Evolutionary conservation across 768 basidiomycete species (phyloP), one percentile per base, ranked within the genome.

Genomic region (Boletus pseudo-olivaceus): DNA sequence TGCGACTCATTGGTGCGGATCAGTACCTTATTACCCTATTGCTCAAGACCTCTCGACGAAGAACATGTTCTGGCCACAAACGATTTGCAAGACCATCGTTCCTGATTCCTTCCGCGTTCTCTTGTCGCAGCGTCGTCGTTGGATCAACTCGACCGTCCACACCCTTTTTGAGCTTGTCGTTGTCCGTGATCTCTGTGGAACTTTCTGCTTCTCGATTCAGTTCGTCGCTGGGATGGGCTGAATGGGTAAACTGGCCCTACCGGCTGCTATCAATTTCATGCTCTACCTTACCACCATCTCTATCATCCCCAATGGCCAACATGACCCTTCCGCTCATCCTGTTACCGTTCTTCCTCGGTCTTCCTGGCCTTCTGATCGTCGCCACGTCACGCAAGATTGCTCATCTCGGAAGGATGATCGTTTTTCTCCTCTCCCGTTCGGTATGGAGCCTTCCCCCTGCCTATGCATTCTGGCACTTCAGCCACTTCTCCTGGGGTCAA

Each of bases 181-280:
- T 47, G 96, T 99, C 26, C 85, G 95, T 23, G 97, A 99, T 71
- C 83, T 98, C n/a, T 98, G 96, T 62, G 97, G 97, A 43, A 98
- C 95, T 3, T 99, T 98, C 86, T 99, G 97, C 77, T 98, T 99
- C 83, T 95, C 93, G 11, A 98, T 98, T 96, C 96, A 97, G 77
- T 98, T 98, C 67, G 93, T 98, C 61, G 93, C 96, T 35, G 95
- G 90, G 68, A 99, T 99, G 95, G 96, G 98, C 69, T 78, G 98
- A 58, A 85, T 90, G 56, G 96, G 96, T 68, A 98, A 96, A 4
- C 81, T 99, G 58, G 96, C 98, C 27, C 78, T 98, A 23, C 97
- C 97, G 20, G 97, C 96, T 38, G 96, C 97, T 57, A 98, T 99
- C 23, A 83, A 90, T 37, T 98, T 99, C 79, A 99, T 97, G 1